Conservation (phyloP, 371 early-diverging fungal species). For the Lichtheimia hyalospora region DNA sequence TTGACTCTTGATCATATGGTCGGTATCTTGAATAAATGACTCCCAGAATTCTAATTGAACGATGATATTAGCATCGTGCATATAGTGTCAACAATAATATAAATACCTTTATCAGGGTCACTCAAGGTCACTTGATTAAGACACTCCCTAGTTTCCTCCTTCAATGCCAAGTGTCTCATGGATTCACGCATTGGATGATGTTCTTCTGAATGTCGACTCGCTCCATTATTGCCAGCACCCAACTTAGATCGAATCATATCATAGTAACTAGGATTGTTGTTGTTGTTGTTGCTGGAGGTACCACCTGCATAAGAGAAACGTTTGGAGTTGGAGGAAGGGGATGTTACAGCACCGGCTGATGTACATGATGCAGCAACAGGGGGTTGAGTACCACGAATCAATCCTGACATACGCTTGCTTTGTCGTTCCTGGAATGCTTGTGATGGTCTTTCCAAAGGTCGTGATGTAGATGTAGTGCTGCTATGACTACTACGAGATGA, state of each 20-base stretch:
- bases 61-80: neutral
- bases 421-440: conserved; percentile 26
- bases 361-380: conserved; percentile 5
- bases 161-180: neutral
- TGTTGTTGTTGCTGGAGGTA: neutral
- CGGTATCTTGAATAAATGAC: conserved; percentile 29
- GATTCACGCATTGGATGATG: conserved; percentile 10
- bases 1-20: conserved; percentile 20
- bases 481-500: neutral
- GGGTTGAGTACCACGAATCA: conserved; percentile 8
- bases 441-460: conserved; percentile 18
- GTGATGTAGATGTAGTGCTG: neutral
- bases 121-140: no score
- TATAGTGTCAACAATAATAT: no score
- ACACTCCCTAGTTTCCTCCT: conserved; percentile 1
- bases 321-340: conserved; percentile 1
- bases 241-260: conserved; percentile 38
- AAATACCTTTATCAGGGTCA: no score
- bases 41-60: conserved; percentile 41
- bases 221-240: conserved; percentile 29
- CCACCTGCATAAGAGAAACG: conserved; percentile 8
- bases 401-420: conserved; percentile 26
- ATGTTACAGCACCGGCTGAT: neutral
- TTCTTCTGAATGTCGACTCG: conserved; percentile 39
- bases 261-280: conserved; percentile 28